Conservation (phyloP, 768 basidiomycete genomes). For the Rhodocollybia butyracea region DNA sequence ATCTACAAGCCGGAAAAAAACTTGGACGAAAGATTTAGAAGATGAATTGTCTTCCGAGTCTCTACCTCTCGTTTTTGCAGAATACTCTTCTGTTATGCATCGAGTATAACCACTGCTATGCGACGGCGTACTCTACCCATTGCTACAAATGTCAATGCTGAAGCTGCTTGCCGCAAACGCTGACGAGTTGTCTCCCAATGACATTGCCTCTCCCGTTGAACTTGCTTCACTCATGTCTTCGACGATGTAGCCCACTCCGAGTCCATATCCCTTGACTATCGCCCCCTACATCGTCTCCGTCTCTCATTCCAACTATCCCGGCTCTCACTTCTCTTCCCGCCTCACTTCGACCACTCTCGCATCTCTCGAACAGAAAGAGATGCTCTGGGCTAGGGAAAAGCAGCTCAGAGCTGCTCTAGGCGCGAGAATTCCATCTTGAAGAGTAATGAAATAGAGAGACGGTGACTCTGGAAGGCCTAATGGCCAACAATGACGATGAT, state of each 20-base stretch:
- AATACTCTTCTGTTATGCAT: constrained; percentile 59
- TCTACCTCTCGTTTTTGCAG: constrained; percentile 64
- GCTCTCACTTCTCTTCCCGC: too few relatives aligned
- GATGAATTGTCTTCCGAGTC: too few relatives aligned
- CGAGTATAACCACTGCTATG: constrained; percentile 75
- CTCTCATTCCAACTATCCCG: background rate
- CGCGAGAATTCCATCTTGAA: too few relatives aligned
- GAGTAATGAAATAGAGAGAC: too few relatives aligned
- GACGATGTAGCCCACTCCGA: constrained; percentile 2
- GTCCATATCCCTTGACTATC: background rate
- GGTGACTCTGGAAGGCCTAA: constrained; percentile 27
- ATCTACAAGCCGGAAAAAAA: background rate
- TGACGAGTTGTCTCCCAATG: background rate
- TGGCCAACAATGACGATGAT: too few relatives aligned
- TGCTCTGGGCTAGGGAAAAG: constrained; percentile 63
- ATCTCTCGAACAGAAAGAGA: constrained; percentile 72
- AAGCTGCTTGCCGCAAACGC: too few relatives aligned
- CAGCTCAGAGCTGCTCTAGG: constrained; percentile 72
- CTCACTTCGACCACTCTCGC: constrained; percentile 56
- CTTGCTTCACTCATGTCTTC: background rate
- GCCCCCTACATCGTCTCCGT: constrained; percentile 23
- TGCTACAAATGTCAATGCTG: too few relatives aligned
- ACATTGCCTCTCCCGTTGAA: background rate
- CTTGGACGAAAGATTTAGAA: background rate
- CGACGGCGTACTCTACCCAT: constrained; percentile 42